Evolutionary conservation across 441 rosid species (phyloP), one percentile per base, ranked within the genome.

Genomic region (Geranium incanum): DNA sequence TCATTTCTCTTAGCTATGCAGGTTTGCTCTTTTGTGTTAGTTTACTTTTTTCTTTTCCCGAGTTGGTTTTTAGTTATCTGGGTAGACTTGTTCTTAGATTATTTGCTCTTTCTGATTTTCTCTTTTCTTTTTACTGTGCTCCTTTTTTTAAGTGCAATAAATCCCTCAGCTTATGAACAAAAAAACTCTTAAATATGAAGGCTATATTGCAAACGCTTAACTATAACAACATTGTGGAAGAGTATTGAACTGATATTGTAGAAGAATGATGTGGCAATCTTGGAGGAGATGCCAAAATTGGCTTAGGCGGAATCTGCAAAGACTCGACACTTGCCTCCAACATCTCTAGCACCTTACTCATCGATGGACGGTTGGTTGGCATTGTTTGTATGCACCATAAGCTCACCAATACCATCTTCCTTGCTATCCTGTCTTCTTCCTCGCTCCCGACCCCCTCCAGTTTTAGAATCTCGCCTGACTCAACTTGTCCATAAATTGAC

Each of bases 271-370:
- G 65, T 0, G 50, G n/a, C 0, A 75, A 19, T 68, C 7, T 65
- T 28, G 52, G 5, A 67, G 82, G 71, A 36, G 70, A 68, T 43
- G 72, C 65, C 28, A 76, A 74, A 52, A 16, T 55, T 13, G 83
- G 82, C 65, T 68, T 79, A 0, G 82, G 82, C 39, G 86, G 84
- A 19, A 79, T 64, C 33, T 23, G 73, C 70, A 72, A 50, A 33
- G 43, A 6, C 8, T 65, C 76, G 12, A 50, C 6, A 50, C 55
- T 76, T 78, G 55, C 77, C 66, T 77, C 80, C 72, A 81, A 50
- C 82, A 79, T 76, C 68, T 82, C 70, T 36, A 64, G 15, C 0
- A 72, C 79, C 23, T 9, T 23, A 50, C 4, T 68, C 52, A 38
- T 72, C 7, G 79, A n/a, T 5, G 68, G 79, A 28, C 73, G 45